phyloP scores from a whole-genome alignment of 306 rosid species.

The Dalbergia oliveri region DNA sequence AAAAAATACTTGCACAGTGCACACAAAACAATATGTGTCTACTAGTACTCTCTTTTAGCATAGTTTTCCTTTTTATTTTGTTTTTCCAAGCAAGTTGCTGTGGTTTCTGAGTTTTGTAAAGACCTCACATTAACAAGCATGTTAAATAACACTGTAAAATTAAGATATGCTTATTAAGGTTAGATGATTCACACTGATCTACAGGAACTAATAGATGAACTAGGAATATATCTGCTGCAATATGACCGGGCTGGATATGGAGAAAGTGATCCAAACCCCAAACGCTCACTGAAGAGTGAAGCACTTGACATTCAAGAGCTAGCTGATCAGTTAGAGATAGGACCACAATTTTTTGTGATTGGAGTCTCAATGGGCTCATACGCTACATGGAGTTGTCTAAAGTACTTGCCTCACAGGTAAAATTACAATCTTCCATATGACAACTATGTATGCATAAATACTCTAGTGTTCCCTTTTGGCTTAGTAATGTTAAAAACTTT shows the following conservation, averaged over 20 bases:
- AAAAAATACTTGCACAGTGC: neutral
- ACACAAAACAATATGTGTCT: slow-evolving; percentile 7
- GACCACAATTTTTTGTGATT: slow-evolving; percentile 78
- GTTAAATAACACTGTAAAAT: slow-evolving; percentile 8
- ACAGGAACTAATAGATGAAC: slow-evolving; percentile 81
- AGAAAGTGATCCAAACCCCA: slow-evolving; percentile 90
- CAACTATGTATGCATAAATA: neutral
- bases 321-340: slow-evolving; percentile 79
- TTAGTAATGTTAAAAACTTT: too few species aligned
- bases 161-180: slow-evolving; percentile 34
- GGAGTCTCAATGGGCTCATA: slow-evolving; percentile 97
- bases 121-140: neutral
- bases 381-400: slow-evolving; percentile 95
- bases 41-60: neutral
- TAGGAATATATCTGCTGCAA: slow-evolving; percentile 80
- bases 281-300: slow-evolving; percentile 76
- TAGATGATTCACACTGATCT: slow-evolving; percentile 44
- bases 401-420: slow-evolving; percentile 87
- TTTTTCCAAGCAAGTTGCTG: neutral
- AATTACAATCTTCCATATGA: slow-evolving; percentile 16
- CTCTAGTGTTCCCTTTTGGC: too few species aligned
- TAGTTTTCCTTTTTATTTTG: neutral
- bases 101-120: slow-evolving; percentile 31
- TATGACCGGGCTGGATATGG: slow-evolving; percentile 95
- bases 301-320: slow-evolving; percentile 86